phyloP scores from a whole-genome alignment of 495 filamentous ascomycete genomes.

The Penicillium psychrofluorescens region DNA sequence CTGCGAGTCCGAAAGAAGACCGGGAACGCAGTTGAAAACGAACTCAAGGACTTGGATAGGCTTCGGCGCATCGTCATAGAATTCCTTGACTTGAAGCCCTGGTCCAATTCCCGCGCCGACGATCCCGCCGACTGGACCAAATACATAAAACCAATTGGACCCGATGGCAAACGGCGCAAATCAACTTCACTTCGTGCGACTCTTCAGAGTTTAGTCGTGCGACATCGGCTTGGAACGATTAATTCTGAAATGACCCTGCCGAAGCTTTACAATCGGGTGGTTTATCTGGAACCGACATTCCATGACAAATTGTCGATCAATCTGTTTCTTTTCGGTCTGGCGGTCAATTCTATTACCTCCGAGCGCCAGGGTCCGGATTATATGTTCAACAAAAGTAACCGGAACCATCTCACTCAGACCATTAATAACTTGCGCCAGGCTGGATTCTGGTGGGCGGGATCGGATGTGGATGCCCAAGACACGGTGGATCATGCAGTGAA shows the following conservation, averaged over 20 bases:
- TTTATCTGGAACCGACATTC: conserved; percentile 71
- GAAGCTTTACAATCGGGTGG: conserved; percentile 58
- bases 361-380: conserved; percentile 79
- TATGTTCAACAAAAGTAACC: conserved; percentile 72
- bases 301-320: conserved; percentile 82
- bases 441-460: conserved; percentile 87
- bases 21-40: conserved; percentile 37
- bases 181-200: conserved; percentile 59
- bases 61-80: conserved; percentile 61
- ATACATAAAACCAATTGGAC: conserved; percentile 63
- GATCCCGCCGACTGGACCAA: conserved; percentile 59
- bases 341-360: conserved; percentile 84
- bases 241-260: conserved; percentile 59
- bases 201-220: conserved; percentile 71
- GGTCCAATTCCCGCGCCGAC: conserved; percentile 48
- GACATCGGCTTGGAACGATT: conserved; percentile 66
- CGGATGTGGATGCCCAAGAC: conserved; percentile 53
- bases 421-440: conserved; percentile 77
- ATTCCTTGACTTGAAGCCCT: conserved; percentile 72
- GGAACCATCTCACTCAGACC: conserved; percentile 53
- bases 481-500: conserved; percentile 55
- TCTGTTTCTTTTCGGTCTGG: conserved; percentile 71
- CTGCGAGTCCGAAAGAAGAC: conserved; percentile 32
- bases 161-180: conserved; percentile 46
- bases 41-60: conserved; percentile 66